These are phyloP conservation scores for Chimonanthus praecox DNA, from an alignment of 164 flowering plant genomes.

Conservation along the genomic window DNA sequence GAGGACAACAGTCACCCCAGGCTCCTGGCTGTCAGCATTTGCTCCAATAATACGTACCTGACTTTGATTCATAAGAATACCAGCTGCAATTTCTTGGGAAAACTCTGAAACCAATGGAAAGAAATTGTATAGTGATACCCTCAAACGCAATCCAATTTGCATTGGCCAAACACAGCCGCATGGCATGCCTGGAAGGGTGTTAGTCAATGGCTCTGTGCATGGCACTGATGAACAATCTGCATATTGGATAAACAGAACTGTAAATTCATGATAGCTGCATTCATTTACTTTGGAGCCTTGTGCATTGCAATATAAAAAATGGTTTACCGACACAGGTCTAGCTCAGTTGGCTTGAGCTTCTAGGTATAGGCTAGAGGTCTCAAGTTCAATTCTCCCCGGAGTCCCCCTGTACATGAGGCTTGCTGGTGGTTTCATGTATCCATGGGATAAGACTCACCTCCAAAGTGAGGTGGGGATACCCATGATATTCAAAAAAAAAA, in stretches of 20 bases:
- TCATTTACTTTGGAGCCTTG: background rate
- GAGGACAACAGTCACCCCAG: slow-evolving; percentile 55
- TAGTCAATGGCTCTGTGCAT: slow-evolving; percentile 63
- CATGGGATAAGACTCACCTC: background rate
- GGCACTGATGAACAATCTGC: slow-evolving; percentile 53
- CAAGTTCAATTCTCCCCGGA: background rate
- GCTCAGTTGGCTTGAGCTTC: background rate
- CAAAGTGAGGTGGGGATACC: background rate
- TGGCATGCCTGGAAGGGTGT: slow-evolving; percentile 74
- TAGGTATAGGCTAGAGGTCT: background rate
- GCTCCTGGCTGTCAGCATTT: slow-evolving; percentile 56
- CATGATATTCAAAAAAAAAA: too few relatives aligned
- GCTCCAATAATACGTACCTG: slow-evolving; percentile 78
- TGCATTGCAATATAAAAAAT: background rate
- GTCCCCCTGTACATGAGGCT: too few relatives aligned
- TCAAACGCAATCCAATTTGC: slow-evolving; percentile 62
- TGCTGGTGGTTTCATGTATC: too few relatives aligned
- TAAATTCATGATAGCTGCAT: background rate
- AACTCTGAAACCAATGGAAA: slow-evolving; percentile 78
- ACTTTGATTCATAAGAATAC: slow-evolving; percentile 69
- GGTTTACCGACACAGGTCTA: background rate
- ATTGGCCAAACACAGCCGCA: slow-evolving; percentile 76
- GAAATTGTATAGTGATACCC: slow-evolving; percentile 68
- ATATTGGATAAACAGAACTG: slow-evolving; percentile 11
- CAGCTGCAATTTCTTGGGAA: slow-evolving; percentile 58